A percentile compares a stretch with the other conserved stretches of the same genome.
Conservation (phyloP, 805 yeast species). For the Schizosaccharomyces octosporus region DNA sequence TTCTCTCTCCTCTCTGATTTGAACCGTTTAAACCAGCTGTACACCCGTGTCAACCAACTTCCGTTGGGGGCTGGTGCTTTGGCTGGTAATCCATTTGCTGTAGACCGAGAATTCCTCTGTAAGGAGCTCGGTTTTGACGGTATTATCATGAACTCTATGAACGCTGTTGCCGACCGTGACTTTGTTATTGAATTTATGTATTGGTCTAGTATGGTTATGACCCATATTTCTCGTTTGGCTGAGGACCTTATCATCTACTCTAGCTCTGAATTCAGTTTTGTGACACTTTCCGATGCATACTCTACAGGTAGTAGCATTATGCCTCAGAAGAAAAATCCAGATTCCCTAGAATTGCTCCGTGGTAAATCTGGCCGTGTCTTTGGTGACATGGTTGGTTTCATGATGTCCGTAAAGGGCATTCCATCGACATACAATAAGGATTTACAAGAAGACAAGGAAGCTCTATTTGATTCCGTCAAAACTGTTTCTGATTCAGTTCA, state of each 20-base stretch:
- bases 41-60: slow-evolving; percentile 58
- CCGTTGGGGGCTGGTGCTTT: slow-evolving; percentile 95
- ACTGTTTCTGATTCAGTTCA: slow-evolving; percentile 85
- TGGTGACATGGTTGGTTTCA: slow-evolving; percentile 82
- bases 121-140: slow-evolving; percentile 53
- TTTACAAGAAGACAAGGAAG: slow-evolving; percentile 97
- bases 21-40: slow-evolving; percentile 57
- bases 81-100: slow-evolving; percentile 98
- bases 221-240: slow-evolving; percentile 78
- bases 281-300: slow-evolving; percentile 85
- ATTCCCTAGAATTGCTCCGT: slow-evolving; percentile 76
- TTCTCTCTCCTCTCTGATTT: slow-evolving; percentile 83
- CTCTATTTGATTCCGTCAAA: slow-evolving; percentile 71
- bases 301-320: slow-evolving; percentile 94
- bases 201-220: slow-evolving; percentile 88
- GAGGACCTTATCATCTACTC: slow-evolving; percentile 92
- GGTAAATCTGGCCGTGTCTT: slow-evolving; percentile 95
- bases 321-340: slow-evolving; percentile 99
- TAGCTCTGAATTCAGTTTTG: slow-evolving; percentile 89
- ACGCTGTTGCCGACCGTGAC: slow-evolving; percentile 96
- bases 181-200: slow-evolving; percentile 86
- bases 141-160: slow-evolving; percentile 80
- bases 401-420: slow-evolving; percentile 89
- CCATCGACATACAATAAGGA: slow-evolving; percentile 96
- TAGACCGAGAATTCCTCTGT: slow-evolving; percentile 79